Conservation (phyloP, 2,329 filamentous ascomycete genomes). For the Chrysoporthe puriensis region DNA sequence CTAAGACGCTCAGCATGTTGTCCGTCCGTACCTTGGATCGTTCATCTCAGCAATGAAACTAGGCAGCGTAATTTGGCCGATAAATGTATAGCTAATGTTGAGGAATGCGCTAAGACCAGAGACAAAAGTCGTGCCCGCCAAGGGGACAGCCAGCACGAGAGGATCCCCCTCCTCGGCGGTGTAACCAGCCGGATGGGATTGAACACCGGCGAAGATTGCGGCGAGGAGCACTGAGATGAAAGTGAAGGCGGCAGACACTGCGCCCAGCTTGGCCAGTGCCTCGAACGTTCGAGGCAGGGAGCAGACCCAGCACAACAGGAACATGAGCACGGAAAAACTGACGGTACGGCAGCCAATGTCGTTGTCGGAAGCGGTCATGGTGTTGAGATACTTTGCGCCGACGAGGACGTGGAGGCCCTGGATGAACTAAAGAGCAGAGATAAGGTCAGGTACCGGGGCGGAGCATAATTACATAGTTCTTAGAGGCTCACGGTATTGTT, state of each 20-base stretch:
- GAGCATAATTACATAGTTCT: background rate
- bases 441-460: background rate
- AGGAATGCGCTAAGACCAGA: slow-evolving; percentile 84
- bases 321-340: slow-evolving; percentile 74
- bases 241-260: slow-evolving; percentile 81
- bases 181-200: slow-evolving; percentile 73
- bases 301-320: slow-evolving; percentile 74
- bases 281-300: slow-evolving; percentile 87
- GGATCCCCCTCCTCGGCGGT: slow-evolving; percentile 58
- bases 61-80: slow-evolving; percentile 90
- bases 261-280: slow-evolving; percentile 78
- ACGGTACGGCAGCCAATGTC: slow-evolving; percentile 73
- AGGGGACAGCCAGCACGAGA: slow-evolving; percentile 69
- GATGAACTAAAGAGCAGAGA: slow-evolving; percentile 18
- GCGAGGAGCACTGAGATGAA: slow-evolving; percentile 87
- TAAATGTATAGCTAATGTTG: slow-evolving; percentile 96
- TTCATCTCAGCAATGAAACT: slow-evolving; percentile 97
- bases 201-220: slow-evolving; percentile 78
- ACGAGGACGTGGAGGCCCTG: slow-evolving; percentile 77
- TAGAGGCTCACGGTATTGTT: slow-evolving; percentile 71
- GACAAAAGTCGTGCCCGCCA: slow-evolving; percentile 76
- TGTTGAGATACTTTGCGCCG: slow-evolving; percentile 87
- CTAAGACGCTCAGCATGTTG: background rate
- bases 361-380: slow-evolving; percentile 72
- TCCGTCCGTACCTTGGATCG: slow-evolving; percentile 51